A percentile compares a stretch with the other conserved stretches of the same genome.
phyloP scores from a whole-genome alignment of 2,329 filamentous ascomycete species.

The Calonectria pauciramosa region DNA sequence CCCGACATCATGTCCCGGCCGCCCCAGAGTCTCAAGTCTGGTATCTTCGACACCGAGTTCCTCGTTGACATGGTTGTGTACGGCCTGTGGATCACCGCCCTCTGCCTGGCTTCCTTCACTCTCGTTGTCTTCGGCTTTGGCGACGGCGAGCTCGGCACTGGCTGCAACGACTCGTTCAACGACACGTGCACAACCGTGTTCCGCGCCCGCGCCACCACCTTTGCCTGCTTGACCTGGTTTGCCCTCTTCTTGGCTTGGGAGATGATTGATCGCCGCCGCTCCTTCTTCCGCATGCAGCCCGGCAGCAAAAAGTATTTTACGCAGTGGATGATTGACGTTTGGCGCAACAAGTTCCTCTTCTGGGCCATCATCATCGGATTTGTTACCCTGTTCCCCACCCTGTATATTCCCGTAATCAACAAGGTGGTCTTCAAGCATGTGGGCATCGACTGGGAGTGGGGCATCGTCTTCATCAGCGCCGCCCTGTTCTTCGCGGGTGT shows the following conservation, averaged over 20 bases:
- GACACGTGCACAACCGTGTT: constrained; percentile 72
- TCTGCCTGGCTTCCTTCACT: constrained; percentile 67
- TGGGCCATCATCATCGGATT: constrained; percentile 66
- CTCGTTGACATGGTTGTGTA: constrained; percentile 77
- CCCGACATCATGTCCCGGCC: constrained; percentile 78
- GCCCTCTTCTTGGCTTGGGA: constrained; percentile 84
- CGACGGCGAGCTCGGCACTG: constrained; percentile 65
- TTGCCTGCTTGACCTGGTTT: constrained; percentile 82
- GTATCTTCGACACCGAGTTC: constrained; percentile 76
- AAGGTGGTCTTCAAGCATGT: constrained; percentile 70
- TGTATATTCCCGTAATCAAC: constrained; percentile 72
- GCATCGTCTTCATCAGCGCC: constrained; percentile 68
- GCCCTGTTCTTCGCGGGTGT: constrained; percentile 69
- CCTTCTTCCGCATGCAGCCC: constrained; percentile 81
- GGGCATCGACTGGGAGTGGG: constrained; percentile 73
- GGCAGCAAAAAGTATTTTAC: constrained; percentile 71
- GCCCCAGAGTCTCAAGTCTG: constrained; percentile 70
- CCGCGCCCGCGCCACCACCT: constrained; percentile 79
- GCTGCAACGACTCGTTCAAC: constrained; percentile 71
- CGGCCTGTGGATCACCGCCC: constrained; percentile 75
- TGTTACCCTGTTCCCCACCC: constrained; percentile 61
- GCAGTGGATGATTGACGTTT: constrained; percentile 76
- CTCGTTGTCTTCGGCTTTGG: constrained; percentile 67
- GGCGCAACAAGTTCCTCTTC: constrained; percentile 79
- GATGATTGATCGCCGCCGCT: constrained; percentile 77